These are phyloP conservation scores for Neofusicoccum parvum DNA, from an alignment of 2,329 filamentous ascomycete species.

Conservation along the genomic window DNA sequence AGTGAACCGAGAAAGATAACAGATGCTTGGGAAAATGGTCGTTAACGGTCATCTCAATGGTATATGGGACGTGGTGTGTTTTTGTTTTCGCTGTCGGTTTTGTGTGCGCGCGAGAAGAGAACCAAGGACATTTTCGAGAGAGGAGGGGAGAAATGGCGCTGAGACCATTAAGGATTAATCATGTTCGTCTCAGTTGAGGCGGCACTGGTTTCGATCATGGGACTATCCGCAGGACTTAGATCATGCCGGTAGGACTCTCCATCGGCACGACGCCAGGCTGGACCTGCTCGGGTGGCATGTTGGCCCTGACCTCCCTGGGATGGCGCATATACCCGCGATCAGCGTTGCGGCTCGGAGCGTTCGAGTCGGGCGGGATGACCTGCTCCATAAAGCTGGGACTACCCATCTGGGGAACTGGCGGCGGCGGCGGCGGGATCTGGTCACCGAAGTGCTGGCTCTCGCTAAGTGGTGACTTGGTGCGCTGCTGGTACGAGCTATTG, in stretches of 20 bases:
- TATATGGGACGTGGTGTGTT: neutral
- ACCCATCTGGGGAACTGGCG: conserved; percentile 29
- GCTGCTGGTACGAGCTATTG: conserved; percentile 23
- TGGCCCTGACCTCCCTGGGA: conserved; percentile 51
- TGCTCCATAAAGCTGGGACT: conserved; percentile 40
- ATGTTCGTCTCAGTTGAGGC: neutral
- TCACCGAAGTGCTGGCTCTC: conserved; percentile 28
- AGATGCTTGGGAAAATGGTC: neutral
- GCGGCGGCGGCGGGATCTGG: conserved; percentile 41
- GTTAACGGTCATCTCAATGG: conserved; percentile 11
- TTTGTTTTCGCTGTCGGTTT: neutral
- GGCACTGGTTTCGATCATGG: neutral
- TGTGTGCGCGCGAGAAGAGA: neutral
- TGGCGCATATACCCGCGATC: conserved; percentile 37
- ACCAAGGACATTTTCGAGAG: neutral
- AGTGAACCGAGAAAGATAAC: conserved; percentile 2
- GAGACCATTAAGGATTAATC: neutral
- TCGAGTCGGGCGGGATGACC: conserved; percentile 39
- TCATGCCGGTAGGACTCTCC: conserved; percentile 36
- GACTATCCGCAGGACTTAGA: conserved; percentile 20
- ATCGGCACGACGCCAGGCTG: conserved; percentile 45
- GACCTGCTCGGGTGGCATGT: conserved; percentile 51
- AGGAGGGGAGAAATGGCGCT: neutral
- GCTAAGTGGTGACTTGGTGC: conserved; percentile 30
- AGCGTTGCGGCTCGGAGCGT: conserved; percentile 4